phyloP scores from a whole-genome alignment of 345 rosid species.

The Murraya koenigii region DNA sequence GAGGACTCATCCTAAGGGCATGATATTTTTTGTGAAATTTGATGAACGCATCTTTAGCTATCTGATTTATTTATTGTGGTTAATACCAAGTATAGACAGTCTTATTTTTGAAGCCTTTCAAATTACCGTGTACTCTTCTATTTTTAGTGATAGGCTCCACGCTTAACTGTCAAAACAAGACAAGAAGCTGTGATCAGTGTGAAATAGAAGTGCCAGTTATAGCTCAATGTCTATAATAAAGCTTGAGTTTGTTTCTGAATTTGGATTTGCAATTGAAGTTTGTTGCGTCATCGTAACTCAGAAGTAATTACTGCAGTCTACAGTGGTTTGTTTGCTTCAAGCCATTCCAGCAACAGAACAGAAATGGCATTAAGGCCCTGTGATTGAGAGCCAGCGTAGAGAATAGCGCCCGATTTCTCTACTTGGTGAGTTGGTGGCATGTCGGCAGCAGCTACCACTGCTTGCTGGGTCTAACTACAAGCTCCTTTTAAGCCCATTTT shows the following conservation, averaged over 20 bases:
- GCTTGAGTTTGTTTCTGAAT: background rate
- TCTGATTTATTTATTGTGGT: slow-evolving; percentile 6
- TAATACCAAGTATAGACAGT: background rate
- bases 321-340: background rate
- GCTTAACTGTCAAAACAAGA: background rate
- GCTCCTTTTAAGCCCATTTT: background rate
- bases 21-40: background rate
- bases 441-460: background rate
- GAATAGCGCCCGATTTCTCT: background rate
- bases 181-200: background rate
- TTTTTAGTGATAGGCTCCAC: background rate
- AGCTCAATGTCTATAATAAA: background rate
- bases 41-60: background rate
- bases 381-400: background rate
- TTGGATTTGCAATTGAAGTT: background rate
- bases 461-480: background rate
- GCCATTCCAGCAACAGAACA: background rate
- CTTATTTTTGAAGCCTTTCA: slow-evolving; percentile 1
- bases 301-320: background rate
- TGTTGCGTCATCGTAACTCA: background rate
- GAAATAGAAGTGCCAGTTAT: background rate
- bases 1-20: slow-evolving; percentile 7
- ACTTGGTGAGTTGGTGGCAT: background rate
- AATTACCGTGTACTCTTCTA: background rate
- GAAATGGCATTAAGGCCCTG: too few relatives aligned